Conservation (phyloP, 805 yeast genomes). For the Saccharomycopsis fibuligera region DNA sequence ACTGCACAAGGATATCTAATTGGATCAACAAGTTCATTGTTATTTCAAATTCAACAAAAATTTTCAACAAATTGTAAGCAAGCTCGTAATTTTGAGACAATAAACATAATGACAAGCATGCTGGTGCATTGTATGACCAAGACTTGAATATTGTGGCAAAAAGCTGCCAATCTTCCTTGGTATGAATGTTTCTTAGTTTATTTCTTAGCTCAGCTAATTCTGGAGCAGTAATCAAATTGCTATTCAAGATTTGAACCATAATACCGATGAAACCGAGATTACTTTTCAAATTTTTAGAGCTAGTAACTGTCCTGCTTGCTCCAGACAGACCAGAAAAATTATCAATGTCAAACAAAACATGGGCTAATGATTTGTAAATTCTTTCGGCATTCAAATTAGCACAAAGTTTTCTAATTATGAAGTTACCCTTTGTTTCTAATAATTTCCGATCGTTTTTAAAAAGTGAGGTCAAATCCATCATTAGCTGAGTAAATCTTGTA, state of each 20-base stretch:
- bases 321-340: slow-evolving; percentile 28
- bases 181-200: slow-evolving; percentile 57
- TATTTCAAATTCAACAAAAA: slow-evolving; percentile 77
- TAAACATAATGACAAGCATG: slow-evolving; percentile 78
- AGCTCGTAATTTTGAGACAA: slow-evolving; percentile 84
- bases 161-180: slow-evolving; percentile 55
- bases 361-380: slow-evolving; percentile 74
- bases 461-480: slow-evolving; percentile 60
- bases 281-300: slow-evolving; percentile 7
- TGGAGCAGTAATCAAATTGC: slow-evolving; percentile 77
- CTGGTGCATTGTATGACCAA: slow-evolving; percentile 90
- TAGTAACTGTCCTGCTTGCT: no score
- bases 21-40: slow-evolving; percentile 76
- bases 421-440: slow-evolving; percentile 69
- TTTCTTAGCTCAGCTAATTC: slow-evolving; percentile 68
- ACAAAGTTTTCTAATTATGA: slow-evolving; percentile 79
- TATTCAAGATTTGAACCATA: slow-evolving; percentile 82
- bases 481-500: slow-evolving; percentile 66
- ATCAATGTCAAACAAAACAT: slow-evolving; percentile 39
- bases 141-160: slow-evolving; percentile 75
- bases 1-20: slow-evolving; percentile 81
- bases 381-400: slow-evolving; percentile 74
- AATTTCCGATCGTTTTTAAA: slow-evolving; percentile 65
- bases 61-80: slow-evolving; percentile 74
- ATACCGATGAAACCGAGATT: slow-evolving; percentile 68